phyloP scores from a whole-genome alignment of 345 rosid species.

The Rhodamnia argentea region DNA sequence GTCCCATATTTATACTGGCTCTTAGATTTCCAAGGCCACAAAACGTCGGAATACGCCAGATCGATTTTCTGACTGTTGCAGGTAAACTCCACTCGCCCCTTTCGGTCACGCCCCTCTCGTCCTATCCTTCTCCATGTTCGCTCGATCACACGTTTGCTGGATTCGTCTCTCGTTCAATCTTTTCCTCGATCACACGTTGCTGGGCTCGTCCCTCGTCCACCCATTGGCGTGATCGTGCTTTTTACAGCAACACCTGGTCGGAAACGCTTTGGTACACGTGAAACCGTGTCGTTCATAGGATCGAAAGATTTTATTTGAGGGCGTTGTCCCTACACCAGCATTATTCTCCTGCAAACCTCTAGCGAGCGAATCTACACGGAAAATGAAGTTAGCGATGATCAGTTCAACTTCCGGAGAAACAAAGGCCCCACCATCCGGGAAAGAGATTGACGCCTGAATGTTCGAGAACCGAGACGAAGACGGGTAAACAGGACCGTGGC shows the following conservation, averaged over 20 bases:
- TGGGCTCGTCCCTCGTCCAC: not conserved
- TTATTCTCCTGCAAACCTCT: not conserved
- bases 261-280: not conserved
- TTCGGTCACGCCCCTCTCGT: not conserved
- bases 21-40: not conserved
- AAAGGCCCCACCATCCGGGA: not conserved
- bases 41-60: not conserved
- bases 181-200: not conserved
- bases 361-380: not conserved
- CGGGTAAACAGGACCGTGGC: not conserved
- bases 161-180: not conserved
- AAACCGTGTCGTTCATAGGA: not conserved
- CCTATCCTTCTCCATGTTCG: not conserved
- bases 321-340: not conserved
- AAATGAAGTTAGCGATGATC: not conserved
- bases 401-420: not conserved
- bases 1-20: not conserved
- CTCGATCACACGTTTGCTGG: not conserved
- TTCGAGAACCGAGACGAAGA: not conserved
- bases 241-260: not conserved
- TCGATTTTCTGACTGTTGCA: not conserved
- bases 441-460: not conserved
- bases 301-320: not conserved
- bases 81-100: not conserved
- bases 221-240: not conserved